phyloP scores from a whole-genome alignment of 805 yeast genomes.

The Kodamaea restingae region DNA sequence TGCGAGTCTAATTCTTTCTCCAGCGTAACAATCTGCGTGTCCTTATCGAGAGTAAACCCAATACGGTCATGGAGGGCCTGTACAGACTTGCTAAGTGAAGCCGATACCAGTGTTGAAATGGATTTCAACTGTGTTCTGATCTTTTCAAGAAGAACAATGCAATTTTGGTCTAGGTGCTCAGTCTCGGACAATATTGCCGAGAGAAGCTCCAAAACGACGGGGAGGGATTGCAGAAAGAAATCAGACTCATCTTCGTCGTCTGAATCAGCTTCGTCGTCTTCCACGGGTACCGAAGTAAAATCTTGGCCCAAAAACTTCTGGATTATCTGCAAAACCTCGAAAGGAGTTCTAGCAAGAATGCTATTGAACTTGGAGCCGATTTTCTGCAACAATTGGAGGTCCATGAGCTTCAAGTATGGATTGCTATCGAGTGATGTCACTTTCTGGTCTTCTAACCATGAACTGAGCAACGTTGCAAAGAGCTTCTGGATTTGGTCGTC shows the following conservation, averaged over 20 bases:
- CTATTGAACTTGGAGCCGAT: constrained; percentile 57
- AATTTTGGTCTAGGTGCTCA: constrained; percentile 23
- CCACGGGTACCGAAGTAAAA: constrained; percentile 4
- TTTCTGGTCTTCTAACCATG: constrained; percentile 48
- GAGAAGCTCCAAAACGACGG: constrained; percentile 31
- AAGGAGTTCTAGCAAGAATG: constrained; percentile 50
- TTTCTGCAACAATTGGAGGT: constrained; percentile 61
- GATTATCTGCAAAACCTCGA: constrained; percentile 47
- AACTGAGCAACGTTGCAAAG: constrained; percentile 50
- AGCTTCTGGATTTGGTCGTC: constrained; percentile 42
- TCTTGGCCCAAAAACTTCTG: constrained; percentile 25
- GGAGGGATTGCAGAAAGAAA: constrained; percentile 17
- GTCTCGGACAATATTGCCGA: constrained; percentile 36
- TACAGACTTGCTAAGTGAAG: constrained; percentile 14
- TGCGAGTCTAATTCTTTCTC: constrained; percentile 33
- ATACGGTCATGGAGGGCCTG: constrained; percentile 30
- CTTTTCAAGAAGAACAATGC: constrained; percentile 22
- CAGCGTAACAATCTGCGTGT: constrained; percentile 14
- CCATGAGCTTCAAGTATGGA: constrained; percentile 54
- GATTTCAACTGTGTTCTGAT: constrained; percentile 22
- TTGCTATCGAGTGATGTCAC: constrained; percentile 12
- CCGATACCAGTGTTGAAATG: constrained; percentile 2
- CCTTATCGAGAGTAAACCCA: constrained; percentile 24
- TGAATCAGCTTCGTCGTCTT: constrained; percentile 28
- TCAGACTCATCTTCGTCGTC: constrained; percentile 17